phyloP scores from a whole-genome alignment of 2,329 filamentous ascomycete genomes.

The Pyrenochaeta sp. region DNA sequence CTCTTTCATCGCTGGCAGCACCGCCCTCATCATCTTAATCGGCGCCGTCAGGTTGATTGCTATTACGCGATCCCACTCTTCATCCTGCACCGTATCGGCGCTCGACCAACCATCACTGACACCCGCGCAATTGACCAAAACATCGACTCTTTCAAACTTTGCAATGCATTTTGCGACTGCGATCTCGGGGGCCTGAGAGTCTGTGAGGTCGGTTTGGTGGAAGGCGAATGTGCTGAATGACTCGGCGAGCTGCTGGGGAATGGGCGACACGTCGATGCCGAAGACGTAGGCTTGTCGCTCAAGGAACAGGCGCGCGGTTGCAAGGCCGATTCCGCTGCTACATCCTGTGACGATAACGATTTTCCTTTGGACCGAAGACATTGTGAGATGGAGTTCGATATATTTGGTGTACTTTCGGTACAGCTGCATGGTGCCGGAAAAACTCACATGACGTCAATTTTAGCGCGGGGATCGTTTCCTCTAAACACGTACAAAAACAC shows the following conservation, averaged over 20 bases:
- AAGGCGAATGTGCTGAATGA: constrained; percentile 28
- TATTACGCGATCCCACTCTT: constrained; percentile 52
- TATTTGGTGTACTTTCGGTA: not conserved
- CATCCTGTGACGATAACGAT: constrained; percentile 39
- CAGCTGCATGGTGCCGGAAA: constrained; percentile 5
- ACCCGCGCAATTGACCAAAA: constrained; percentile 57
- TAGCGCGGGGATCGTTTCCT: too few relatives aligned
- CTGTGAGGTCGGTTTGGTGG: constrained; percentile 32
- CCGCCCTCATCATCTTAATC: constrained; percentile 55
- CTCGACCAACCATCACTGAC: constrained; percentile 53
- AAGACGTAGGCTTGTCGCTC: constrained; percentile 35
- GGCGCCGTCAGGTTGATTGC: constrained; percentile 55
- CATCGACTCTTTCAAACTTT: constrained; percentile 43
- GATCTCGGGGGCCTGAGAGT: constrained; percentile 25
- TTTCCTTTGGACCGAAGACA: constrained; percentile 33
- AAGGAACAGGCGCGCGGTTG: constrained; percentile 33
- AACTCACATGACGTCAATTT: constrained; percentile 17
- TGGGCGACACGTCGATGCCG: constrained; percentile 34
- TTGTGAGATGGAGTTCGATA: constrained; percentile 2
- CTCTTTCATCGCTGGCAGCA: constrained; percentile 52
- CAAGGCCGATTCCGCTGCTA: constrained; percentile 40
- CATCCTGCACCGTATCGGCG: constrained; percentile 50
- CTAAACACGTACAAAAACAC: too few relatives aligned
- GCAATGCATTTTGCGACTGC: constrained; percentile 32
- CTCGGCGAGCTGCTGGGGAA: constrained; percentile 22